phyloP scores from a whole-genome alignment of 2,329 filamentous ascomycete genomes.

The Pestalotiopsis sp. region DNA sequence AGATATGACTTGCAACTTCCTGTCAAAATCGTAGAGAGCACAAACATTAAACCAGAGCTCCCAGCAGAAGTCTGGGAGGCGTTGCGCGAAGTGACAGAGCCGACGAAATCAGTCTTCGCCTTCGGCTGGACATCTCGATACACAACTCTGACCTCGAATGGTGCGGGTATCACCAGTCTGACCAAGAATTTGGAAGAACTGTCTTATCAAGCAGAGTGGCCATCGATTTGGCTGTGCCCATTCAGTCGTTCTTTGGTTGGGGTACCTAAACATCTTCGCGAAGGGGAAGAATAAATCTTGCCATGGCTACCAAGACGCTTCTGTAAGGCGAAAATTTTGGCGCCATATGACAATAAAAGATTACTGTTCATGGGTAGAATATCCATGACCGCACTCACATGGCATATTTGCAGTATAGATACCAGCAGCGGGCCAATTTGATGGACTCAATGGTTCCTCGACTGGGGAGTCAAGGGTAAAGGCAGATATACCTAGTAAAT shows the following conservation, averaged over 20 bases:
- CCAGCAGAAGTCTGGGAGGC: constrained; percentile 1
- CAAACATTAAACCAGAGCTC: not conserved
- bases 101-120: constrained; percentile 9
- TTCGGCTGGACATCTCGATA: constrained; percentile 7
- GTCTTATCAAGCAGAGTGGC: not conserved
- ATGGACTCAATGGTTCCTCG: too few relatives aligned
- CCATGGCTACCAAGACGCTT: too few relatives aligned
- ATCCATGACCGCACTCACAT: too few relatives aligned
- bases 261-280: constrained; percentile 9
- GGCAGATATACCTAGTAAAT: too few relatives aligned
- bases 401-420: too few relatives aligned
- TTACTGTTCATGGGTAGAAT: too few relatives aligned
- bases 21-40: not conserved
- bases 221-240: constrained; percentile 6
- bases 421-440: too few relatives aligned
- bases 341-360: too few relatives aligned
- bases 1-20: not conserved
- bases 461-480: too few relatives aligned
- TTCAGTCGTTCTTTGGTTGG: constrained; percentile 12
- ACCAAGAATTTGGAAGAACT: constrained; percentile 8
- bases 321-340: too few relatives aligned
- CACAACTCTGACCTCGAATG: constrained; percentile 12
- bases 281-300: not conserved
- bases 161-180: constrained; percentile 5
- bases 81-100: constrained; percentile 5